phyloP scores from a whole-genome alignment of 768 basidiomycete genomes.

The Cystofilobasidium macerans region DNA sequence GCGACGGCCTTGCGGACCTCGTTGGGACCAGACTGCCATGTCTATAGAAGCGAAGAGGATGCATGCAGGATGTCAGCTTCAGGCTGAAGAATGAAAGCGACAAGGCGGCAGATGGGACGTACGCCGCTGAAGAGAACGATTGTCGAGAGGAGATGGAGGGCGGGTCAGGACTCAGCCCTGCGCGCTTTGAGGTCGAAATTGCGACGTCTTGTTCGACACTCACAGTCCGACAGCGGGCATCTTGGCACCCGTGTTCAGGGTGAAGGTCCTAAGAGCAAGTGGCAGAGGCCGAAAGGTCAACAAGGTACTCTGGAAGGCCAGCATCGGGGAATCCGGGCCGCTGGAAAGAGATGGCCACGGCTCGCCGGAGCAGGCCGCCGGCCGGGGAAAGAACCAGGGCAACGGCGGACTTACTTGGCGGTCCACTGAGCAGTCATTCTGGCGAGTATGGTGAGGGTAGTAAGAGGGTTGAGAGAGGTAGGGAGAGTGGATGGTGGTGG shows the following conservation, averaged over 20 bases:
- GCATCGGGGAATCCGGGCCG: not conserved
- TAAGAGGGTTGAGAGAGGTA: not conserved
- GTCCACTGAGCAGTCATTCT: not conserved
- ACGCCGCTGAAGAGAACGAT: not conserved
- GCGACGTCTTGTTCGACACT: no score
- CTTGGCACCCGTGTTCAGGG: constrained; percentile 62
- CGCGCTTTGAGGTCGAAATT: no score
- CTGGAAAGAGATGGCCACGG: not conserved
- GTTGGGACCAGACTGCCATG: constrained; percentile 42
- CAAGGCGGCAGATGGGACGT: not conserved
- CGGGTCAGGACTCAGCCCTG: no score
- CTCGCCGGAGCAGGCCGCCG: not conserved
- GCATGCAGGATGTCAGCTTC: not conserved
- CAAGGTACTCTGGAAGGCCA: not conserved
- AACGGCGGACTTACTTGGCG: not conserved
- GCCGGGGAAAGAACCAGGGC: not conserved
- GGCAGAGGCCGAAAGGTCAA: not conserved
- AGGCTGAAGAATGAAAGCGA: not conserved
- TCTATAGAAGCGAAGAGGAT: not conserved
- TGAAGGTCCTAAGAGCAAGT: constrained; percentile 36
- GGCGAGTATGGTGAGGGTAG: not conserved
- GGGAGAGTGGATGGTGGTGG: not conserved
- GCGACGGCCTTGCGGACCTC: constrained; percentile 63
- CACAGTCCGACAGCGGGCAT: constrained; percentile 62
- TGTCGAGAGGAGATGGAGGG: not conserved